Evolutionary conservation across 495 filamentous ascomycete species (phyloP).

Genomic region (Hypoxylon lenormandii): DNA sequence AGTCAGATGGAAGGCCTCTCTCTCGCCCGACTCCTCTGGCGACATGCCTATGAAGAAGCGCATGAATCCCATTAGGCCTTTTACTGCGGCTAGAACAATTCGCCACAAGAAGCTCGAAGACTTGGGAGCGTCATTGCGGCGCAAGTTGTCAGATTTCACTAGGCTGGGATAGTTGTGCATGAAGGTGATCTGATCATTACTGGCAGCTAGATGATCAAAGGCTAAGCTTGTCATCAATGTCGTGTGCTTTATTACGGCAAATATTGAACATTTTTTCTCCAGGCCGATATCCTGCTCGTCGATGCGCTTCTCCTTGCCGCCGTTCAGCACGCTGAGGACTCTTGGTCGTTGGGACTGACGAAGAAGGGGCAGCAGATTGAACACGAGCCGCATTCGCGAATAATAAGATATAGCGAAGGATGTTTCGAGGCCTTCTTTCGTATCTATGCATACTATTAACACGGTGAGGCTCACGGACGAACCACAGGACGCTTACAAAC

Average conservation of each 20-base stretch:
- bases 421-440: conserved; percentile 31
- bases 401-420: conserved; percentile 38
- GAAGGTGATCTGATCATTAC: conserved; percentile 26
- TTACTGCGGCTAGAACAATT: neutral
- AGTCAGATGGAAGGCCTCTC: conserved; percentile 28
- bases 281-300: conserved; percentile 35
- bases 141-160: conserved; percentile 23
- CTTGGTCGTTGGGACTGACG: conserved; percentile 15
- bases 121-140: neutral
- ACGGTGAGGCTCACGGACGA: neutral
- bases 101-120: conserved; percentile 1
- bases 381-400: conserved; percentile 32
- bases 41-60: conserved; percentile 18
- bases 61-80: neutral
- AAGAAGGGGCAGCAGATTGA: conserved; percentile 38
- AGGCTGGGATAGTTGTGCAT: conserved; percentile 34
- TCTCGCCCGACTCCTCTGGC: conserved; percentile 37
- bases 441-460: conserved; percentile 15
- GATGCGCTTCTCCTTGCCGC: conserved; percentile 30
- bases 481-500: conserved; percentile 7
- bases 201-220: conserved; percentile 26
- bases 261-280: conserved; percentile 18
- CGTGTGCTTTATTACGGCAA: conserved; percentile 21
- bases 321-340: conserved; percentile 41
- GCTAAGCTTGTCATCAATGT: conserved; percentile 35